Conservation (phyloP, 2,329 filamentous ascomycete species). For the Microcera coccophila region DNA sequence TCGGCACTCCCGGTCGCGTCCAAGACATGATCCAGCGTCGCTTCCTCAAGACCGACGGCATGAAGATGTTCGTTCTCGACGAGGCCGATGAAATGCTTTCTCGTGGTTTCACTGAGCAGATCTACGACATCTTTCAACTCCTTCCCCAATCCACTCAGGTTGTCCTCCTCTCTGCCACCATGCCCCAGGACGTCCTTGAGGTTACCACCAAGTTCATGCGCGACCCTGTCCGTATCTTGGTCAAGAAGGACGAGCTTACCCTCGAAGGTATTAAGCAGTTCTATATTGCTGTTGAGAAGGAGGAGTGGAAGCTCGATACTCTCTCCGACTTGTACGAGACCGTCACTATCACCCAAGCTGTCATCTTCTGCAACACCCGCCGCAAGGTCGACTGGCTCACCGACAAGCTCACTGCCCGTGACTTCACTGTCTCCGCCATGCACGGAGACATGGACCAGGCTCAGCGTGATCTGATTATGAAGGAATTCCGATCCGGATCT, state of each 20-base stretch:
- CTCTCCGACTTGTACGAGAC: conserved; percentile 99
- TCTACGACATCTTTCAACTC: conserved; percentile 99
- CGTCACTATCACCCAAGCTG: conserved; percentile 97
- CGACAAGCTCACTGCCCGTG: conserved; percentile 95
- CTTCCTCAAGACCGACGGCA: conserved; percentile 91
- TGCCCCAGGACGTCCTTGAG: conserved; percentile 98
- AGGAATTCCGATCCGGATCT: conserved; percentile 99
- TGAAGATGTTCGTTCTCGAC: conserved; percentile 99
- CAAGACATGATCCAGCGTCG: conserved; percentile 99
- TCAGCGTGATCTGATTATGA: conserved; percentile 99
- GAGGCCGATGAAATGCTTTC: conserved; percentile 99
- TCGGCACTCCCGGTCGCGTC: conserved; percentile 96
- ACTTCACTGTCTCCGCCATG: conserved; percentile 99
- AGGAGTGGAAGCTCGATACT: conserved; percentile 99
- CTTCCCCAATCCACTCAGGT: conserved; percentile 98
- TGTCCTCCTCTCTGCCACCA: conserved; percentile 94
- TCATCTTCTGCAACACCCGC: conserved; percentile 99
- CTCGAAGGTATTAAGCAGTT: conserved; percentile 99
- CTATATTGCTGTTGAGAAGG: conserved; percentile 99
- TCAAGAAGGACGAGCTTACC: conserved; percentile 99
- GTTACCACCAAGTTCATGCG: conserved; percentile 99
- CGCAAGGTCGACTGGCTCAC: conserved; percentile 99
- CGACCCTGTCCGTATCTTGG: conserved; percentile 95
- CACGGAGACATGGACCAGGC: conserved; percentile 99
- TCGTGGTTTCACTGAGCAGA: conserved; percentile 99